Evolutionary conservation across 179 eudicot genomes (phyloP), one percentile per base, ranked within the genome.

Genomic region (Gypsophila paniculata): DNA sequence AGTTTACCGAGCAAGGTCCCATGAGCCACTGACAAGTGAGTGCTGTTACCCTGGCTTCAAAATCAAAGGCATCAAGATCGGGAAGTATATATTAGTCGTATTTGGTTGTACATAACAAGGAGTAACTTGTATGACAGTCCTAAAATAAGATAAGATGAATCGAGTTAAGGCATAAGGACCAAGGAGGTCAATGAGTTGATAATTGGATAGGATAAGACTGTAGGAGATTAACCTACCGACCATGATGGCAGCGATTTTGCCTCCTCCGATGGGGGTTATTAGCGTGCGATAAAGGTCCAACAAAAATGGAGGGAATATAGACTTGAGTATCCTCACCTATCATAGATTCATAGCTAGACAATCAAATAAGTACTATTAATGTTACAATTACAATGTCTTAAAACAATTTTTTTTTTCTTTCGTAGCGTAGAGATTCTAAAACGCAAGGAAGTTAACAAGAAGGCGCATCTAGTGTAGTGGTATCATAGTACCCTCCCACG

Each of bases 21-120:
- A 93, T 91, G 58, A 93, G 93, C 97, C 98, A 93, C 69, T 88
- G 97, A 70, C 97, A 93, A 72, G 98, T 85, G 34, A 91, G 23
- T 71, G 90, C 91, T 26, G 98, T 93, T 77, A 89, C 97, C 81
- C 90, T 87, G 70, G 98, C 98, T 93, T 78, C 72, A 72, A 71
- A 42, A 71, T 68, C 69, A 67, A 81, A 51, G 64, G 70, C 51
- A 17, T 64, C 53, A 42, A 51, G 34, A 29, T 29, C 34, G 34
- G 4, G 46, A 42, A 8, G 11, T 42, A 42, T 29, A 8, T 42
- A 42, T 42, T 42, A 29, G 9, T 10, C 22, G 0, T 11, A 14
- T 26, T 26, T 12, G n/a, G 38, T 26, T 10, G 9, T 2, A 29
- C 34, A 22, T 6, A 18, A 60, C 29, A 23, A 58, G n/a, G n/a